Conservation (phyloP, 192 early-diverging fungal genomes). For the Funneliformis mosseae region DNA sequence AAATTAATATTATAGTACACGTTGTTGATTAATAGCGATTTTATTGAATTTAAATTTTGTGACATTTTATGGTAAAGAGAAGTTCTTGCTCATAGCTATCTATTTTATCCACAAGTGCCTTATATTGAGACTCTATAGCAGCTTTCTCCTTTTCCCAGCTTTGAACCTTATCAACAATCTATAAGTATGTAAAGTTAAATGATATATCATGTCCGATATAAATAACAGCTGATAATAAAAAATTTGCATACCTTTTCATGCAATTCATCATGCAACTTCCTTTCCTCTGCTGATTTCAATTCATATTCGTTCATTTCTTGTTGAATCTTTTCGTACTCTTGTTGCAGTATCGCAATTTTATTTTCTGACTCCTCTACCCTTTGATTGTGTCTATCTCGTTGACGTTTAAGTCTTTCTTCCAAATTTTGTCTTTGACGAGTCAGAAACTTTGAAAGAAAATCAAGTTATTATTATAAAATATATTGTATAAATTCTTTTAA, state of each 20-base stretch:
- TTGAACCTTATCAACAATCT: conserved; percentile 1
- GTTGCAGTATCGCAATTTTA: neutral
- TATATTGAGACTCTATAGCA: neutral
- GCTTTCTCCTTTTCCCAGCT: conserved; percentile 6
- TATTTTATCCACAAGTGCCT: conserved; percentile 10
- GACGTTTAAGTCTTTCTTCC: conserved; percentile 12
- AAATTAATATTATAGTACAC: neutral
- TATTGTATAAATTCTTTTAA: neutral
- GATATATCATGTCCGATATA: neutral
- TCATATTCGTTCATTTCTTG: conserved; percentile 16
- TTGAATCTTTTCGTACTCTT: neutral
- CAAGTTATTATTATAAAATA: neutral
- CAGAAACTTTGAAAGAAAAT: conserved; percentile 1
- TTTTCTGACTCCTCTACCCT: conserved; percentile 14
- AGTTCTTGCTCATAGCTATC: conserved; percentile 16
- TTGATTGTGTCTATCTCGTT: conserved; percentile 10
- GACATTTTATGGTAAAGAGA: neutral
- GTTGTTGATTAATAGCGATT: too few species aligned
- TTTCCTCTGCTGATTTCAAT: conserved; percentile 14
- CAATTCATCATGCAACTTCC: neutral
- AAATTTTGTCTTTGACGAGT: conserved; percentile 7
- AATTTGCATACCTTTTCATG: neutral
- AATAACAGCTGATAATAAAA: neutral
- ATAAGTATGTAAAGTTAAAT: neutral
- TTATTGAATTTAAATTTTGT: neutral